Percentiles rank a stretch among this genome's conserved stretches.
These are phyloP conservation scores for Amanita jacksonii DNA, from an alignment of 768 basidiomycete genomes.

Conservation along the genomic window DNA sequence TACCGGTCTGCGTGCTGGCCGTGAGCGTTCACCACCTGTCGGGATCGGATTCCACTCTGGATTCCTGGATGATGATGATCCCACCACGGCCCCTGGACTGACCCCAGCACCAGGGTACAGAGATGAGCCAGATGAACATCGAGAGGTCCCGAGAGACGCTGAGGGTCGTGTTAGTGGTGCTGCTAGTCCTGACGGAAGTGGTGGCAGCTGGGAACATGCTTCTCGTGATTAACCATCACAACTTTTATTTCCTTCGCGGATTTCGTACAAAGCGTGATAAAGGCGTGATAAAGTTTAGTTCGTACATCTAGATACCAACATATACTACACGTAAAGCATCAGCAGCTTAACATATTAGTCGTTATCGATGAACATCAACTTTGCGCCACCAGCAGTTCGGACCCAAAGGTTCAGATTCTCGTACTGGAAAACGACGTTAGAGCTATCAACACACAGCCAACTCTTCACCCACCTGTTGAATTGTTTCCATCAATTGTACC, in stretches of 20 bases:
- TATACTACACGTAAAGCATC: conserved; percentile 8
- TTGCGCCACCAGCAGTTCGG: conserved; percentile 76
- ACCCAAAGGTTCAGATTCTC: conserved; percentile 76
- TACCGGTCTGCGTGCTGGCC: conserved; percentile 39
- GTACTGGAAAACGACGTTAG: conserved; percentile 46
- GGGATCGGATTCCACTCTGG: conserved; percentile 63
- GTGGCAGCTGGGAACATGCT: conserved; percentile 74
- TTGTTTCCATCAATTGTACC: conserved; percentile 78
- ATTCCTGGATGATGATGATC: conserved; percentile 75
- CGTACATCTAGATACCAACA: conserved; percentile 9
- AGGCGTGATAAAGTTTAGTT: conserved; percentile 2
- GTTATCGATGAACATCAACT: conserved; percentile 55
- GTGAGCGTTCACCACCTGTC: conserved; percentile 19
- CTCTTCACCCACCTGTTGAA: conserved; percentile 51
- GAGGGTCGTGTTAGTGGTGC: conserved; percentile 14
- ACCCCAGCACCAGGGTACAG: conserved; percentile 27
- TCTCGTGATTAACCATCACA: conserved; percentile 16
- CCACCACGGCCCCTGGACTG: conserved; percentile 22
- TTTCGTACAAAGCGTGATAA: conserved; percentile 1
- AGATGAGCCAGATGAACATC: conserved; percentile 46
- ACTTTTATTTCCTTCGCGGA: too few species aligned
- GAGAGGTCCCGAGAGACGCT: conserved; percentile 3
- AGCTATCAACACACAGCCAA: conserved; percentile 1
- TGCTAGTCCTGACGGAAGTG: conserved; percentile 37
- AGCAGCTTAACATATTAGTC: conserved; percentile 6